Conservation (phyloP, 2,329 filamentous ascomycete genomes). For the Bipolaris gigantea region DNA sequence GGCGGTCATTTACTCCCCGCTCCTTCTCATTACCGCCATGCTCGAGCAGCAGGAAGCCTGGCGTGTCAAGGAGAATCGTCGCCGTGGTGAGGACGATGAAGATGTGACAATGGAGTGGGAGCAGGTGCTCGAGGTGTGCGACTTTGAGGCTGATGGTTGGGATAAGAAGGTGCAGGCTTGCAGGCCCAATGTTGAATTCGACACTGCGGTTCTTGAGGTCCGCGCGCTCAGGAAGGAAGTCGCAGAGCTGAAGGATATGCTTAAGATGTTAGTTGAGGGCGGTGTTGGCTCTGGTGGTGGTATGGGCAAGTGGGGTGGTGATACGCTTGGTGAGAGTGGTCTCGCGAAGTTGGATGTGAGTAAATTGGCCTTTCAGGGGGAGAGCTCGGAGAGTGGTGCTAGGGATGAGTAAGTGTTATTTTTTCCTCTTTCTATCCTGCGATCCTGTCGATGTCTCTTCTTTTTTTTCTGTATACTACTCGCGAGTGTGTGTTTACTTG, state of each 20-base stretch:
- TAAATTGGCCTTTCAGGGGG: constrained; percentile 18
- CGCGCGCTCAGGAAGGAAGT: constrained; percentile 50
- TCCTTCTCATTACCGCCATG: constrained; percentile 76
- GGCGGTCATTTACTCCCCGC: constrained; percentile 79
- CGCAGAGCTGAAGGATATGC: constrained; percentile 48
- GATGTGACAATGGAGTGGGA: constrained; percentile 93
- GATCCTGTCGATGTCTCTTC: background rate
- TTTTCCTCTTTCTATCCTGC: background rate
- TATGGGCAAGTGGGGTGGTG: constrained; percentile 29
- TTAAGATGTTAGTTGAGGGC: constrained; percentile 30
- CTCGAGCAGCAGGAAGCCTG: constrained; percentile 52
- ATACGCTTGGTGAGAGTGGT: constrained; percentile 35
- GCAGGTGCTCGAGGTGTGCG: constrained; percentile 69
- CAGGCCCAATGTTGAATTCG: constrained; percentile 79
- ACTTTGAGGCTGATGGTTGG: constrained; percentile 87
- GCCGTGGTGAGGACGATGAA: constrained; percentile 83
- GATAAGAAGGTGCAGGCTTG: constrained; percentile 73
- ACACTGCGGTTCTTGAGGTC: constrained; percentile 71
- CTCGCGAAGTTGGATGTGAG: constrained; percentile 24
- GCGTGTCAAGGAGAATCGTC: constrained; percentile 71
- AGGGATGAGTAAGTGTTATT: constrained; percentile 25
- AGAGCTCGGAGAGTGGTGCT: constrained; percentile 30
- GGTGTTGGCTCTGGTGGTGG: constrained; percentile 3
- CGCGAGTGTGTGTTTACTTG: background rate
- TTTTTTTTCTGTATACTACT: too few species aligned